Percentiles rank a stretch among this genome's conserved stretches.
These are phyloP conservation scores for Trichoderma semiorbis DNA, from an alignment of 2,329 filamentous ascomycete genomes.

Conservation along the genomic window DNA sequence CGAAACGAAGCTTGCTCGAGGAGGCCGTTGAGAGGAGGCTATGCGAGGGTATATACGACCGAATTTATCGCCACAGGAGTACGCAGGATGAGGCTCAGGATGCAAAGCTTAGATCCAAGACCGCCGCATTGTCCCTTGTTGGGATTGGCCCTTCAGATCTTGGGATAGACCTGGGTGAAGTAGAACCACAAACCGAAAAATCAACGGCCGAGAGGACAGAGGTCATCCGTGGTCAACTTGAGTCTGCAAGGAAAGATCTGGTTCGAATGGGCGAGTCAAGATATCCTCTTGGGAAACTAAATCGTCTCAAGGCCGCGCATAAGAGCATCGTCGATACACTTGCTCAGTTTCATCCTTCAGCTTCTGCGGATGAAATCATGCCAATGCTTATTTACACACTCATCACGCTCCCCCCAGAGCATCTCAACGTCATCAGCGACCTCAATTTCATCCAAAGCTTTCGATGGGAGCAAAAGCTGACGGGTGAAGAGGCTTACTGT, in stretches of 20 bases:
- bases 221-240: constrained; percentile 70
- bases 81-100: constrained; percentile 94
- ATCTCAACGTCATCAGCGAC: constrained; percentile 88
- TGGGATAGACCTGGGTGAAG: constrained; percentile 67
- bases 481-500: constrained; percentile 93
- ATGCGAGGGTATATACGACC: constrained; percentile 80
- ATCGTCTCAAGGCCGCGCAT: constrained; percentile 82
- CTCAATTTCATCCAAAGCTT: constrained; percentile 93
- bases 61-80: constrained; percentile 85
- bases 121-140: constrained; percentile 83
- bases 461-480: constrained; percentile 77
- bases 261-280: constrained; percentile 80
- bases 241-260: constrained; percentile 65
- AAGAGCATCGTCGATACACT: constrained; percentile 91
- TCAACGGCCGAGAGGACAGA: constrained; percentile 56
- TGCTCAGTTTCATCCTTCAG: constrained; percentile 66
- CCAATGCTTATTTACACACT: constrained; percentile 95
- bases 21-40: constrained; percentile 86
- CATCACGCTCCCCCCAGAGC: constrained; percentile 82
- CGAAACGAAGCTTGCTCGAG: constrained; percentile 73
- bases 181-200: constrained; percentile 49
- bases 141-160: constrained; percentile 86
- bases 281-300: constrained; percentile 87
- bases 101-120: constrained; percentile 90
- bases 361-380: constrained; percentile 94